Conservation (phyloP, 2,329 filamentous ascomycete genomes). For the Aspergillus sp. region DNA sequence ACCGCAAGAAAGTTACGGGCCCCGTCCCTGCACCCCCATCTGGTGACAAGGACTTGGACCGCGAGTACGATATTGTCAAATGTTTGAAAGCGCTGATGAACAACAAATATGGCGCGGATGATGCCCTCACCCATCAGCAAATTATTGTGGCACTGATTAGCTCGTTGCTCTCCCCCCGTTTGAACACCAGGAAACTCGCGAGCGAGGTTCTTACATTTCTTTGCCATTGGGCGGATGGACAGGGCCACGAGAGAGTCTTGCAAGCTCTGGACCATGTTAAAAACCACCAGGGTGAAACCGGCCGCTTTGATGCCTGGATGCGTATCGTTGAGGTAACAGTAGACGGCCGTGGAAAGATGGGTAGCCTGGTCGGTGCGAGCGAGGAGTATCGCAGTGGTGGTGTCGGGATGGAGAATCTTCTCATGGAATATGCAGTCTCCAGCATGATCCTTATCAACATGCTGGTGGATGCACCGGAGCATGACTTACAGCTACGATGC, state of each 20-base stretch:
- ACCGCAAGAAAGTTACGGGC: constrained; percentile 76
- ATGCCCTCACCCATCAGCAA: constrained; percentile 85
- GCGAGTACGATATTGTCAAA: constrained; percentile 96
- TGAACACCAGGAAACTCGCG: constrained; percentile 90
- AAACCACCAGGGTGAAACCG: constrained; percentile 82
- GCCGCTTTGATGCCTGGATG: constrained; percentile 98
- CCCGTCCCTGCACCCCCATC: constrained; percentile 62
- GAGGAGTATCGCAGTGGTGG: constrained; percentile 95
- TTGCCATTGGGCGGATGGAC: constrained; percentile 86
- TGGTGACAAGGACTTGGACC: constrained; percentile 78
- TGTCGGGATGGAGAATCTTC: constrained; percentile 96
- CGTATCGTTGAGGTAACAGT: constrained; percentile 95
- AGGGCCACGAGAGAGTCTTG: constrained; percentile 90
- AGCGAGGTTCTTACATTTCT: constrained; percentile 96
- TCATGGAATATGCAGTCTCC: constrained; percentile 98
- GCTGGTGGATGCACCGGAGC: constrained; percentile 86
- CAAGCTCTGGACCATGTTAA: constrained; percentile 93
- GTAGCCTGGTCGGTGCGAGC: constrained; percentile 91
- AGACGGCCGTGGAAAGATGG: constrained; percentile 97
- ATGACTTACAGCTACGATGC: constrained; percentile 84
- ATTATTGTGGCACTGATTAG: constrained; percentile 84
- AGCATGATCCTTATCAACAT: constrained; percentile 95
- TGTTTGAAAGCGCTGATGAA: constrained; percentile 98
- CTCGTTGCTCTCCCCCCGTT: constrained; percentile 80
- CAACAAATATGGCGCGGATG: constrained; percentile 98